Base-by-base conservation (phyloP, 768 basidiomycete species). In the Hypsizygus marmoreus region DNA sequence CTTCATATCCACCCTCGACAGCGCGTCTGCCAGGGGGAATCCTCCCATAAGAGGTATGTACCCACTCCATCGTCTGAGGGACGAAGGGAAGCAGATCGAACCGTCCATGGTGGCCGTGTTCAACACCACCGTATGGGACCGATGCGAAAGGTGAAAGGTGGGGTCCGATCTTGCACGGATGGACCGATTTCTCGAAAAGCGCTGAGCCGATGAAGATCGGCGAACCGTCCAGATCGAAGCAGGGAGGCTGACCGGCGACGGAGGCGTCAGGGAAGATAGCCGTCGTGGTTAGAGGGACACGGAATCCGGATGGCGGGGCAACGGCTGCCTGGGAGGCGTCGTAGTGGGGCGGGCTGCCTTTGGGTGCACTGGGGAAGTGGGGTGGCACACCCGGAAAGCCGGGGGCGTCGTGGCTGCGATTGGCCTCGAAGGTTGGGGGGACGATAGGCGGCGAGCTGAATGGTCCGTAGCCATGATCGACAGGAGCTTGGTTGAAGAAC, bases 101-200 rank as follows among this genome's bases (percentile, higher is more conserved):
- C 13, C 88, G 74, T 1, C 87, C 88, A 6, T 68, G 45, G 51
- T 91, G 88, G 23, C 61, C 68, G 30, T 72, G 45, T 66, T 90
- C 88, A 4, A 50, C 54, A 4, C 86, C 85, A 11, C 78, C 86
- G 54, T 78, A 88, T 3, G 88, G 72, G 2, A 90, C 82, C 17
- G 74, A 59, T 63, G 79, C 48, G 63, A 70, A 53, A 52, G 75
- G 58, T n/a, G 63, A 57, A n/a, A 87, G 77, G 51, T 74, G 62
- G 8, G 83, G 80, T 1, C 71, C 80, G 55, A 91, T 79, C 71
- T 92, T 93, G 77, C 90, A 91, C 3, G 90, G 90, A 48, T 92
- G 89, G 2, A 91, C 86, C 0, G 82, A 80, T 49, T 71, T 67
- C 44, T 69, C 71, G 59, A 90, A 71, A 35, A 91, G 66, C 9